Conservation (phyloP, 192 early-diverging fungal species). For the Backusella psychrophila region DNA sequence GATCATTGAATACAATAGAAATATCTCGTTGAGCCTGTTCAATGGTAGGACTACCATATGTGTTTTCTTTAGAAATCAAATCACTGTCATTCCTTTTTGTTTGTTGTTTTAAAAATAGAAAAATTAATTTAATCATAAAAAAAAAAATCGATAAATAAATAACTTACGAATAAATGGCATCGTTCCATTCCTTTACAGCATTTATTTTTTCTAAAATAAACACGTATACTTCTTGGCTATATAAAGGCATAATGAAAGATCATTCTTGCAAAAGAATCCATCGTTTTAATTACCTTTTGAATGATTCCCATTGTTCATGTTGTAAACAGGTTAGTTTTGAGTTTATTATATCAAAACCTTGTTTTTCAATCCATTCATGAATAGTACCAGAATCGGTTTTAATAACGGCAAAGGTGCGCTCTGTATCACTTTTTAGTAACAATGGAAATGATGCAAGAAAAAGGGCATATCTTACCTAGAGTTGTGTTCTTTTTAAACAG, state of each 20-base stretch:
- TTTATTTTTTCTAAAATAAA: background rate
- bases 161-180: background rate
- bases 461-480: background rate
- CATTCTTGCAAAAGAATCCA: background rate
- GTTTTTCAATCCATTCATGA: background rate
- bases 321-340: background rate
- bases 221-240: background rate
- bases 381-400: background rate
- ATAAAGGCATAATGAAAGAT: background rate
- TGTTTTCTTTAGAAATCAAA: background rate
- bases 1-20: background rate
- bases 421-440: background rate
- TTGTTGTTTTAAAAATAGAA: background rate
- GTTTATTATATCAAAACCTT: background rate
- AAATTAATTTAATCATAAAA: background rate
- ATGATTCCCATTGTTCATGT: background rate
- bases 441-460: background rate
- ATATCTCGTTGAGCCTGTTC: background rate
- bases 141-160: background rate
- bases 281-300: background rate
- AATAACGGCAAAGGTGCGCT: background rate
- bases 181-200: slow-evolving; percentile 2
- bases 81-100: background rate
- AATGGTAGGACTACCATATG: background rate
- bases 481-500: background rate